Base-by-base conservation (phyloP, 2,329 filamentous ascomycete genomes). In the Arthrobotrys megalospora region DNA sequence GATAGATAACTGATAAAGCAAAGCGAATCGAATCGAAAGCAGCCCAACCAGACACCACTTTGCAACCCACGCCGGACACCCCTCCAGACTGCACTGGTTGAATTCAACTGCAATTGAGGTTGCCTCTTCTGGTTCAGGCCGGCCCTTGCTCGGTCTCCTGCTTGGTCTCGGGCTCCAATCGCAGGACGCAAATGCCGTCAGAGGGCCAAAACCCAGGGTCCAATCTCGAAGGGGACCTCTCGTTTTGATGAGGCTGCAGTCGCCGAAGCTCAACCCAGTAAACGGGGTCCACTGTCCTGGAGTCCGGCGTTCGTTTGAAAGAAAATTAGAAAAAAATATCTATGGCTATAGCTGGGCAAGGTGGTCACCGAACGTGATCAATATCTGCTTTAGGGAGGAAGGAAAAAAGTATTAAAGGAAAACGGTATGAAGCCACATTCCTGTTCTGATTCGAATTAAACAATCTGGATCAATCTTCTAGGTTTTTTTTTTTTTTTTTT, bases 311-410 rank as follows among this genome's bases (percentile, higher is more conserved):
- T 53, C 52, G 52, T 19, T 24, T 16, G 48, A 67, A 67, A 53
- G 53, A 48, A 65, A n/a, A 45, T 6, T 34, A 65, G 19, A 41
- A 28, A 67, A 67, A 52, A 21, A 47, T 66, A 28, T 19, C 10
- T 63, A 71, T 71, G 60, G 48, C 45, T 66, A 70, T 71, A 47
- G 58, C 50, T 66, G 64, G 69, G 69, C 38, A 62, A 70, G 69
- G 50, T 71, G 66, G 52, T 34, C 47, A 50, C 36, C 50, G 64
- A 77, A 65, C 65, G 66, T 70, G 65, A 72, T 71, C 73, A 66
- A 67, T 78, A 71, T 45, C 67, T 78, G 53, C 75, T 72, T 78
- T 77, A 71, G 67, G 67, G 75, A 78, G 67, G 75, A 68, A 68
- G 68, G 75, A 63, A 78, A n/a, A 47, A 70, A 72, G n/a, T 41